A percentile compares a stretch with the other conserved stretches of the same genome.
Conservation (phyloP, 345 rosid species). For the Lepidium africanum region DNA sequence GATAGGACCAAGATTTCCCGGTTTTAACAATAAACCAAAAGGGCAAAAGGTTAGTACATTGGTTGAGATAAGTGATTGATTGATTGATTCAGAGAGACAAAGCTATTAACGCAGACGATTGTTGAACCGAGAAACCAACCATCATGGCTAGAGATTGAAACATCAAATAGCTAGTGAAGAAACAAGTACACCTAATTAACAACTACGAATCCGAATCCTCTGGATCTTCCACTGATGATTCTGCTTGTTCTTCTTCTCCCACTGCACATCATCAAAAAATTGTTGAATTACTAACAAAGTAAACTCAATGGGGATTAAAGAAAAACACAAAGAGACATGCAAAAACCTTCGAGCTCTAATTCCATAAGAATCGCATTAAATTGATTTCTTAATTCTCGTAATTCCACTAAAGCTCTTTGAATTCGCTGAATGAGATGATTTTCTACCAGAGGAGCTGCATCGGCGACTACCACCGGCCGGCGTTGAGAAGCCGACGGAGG, state of each 20-base stretch:
- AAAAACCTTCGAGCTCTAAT: conserved; percentile 12
- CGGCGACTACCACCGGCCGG: background rate
- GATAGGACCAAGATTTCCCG: background rate
- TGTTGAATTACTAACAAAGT: background rate
- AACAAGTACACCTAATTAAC: background rate
- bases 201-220: conserved; percentile 27
- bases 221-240: conserved; percentile 32
- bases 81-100: background rate
- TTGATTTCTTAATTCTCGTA: conserved; percentile 21
- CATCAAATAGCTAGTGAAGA: background rate
- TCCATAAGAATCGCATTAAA: conserved; percentile 27
- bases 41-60: background rate
- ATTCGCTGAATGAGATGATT: conserved; percentile 18
- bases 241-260: conserved; percentile 26
- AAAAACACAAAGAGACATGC: background rate
- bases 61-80: background rate
- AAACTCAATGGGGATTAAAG: background rate
- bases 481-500: conserved; percentile 3
- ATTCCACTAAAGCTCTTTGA: conserved; percentile 24
- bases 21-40: background rate
- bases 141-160: background rate
- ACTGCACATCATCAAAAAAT: background rate
- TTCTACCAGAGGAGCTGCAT: background rate
- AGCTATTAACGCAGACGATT: background rate
- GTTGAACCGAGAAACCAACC: background rate